Percentiles rank a stretch among this genome's conserved stretches.
phyloP scores from a whole-genome alignment of 371 early-diverging fungal species.

The Mortierella sp. region DNA sequence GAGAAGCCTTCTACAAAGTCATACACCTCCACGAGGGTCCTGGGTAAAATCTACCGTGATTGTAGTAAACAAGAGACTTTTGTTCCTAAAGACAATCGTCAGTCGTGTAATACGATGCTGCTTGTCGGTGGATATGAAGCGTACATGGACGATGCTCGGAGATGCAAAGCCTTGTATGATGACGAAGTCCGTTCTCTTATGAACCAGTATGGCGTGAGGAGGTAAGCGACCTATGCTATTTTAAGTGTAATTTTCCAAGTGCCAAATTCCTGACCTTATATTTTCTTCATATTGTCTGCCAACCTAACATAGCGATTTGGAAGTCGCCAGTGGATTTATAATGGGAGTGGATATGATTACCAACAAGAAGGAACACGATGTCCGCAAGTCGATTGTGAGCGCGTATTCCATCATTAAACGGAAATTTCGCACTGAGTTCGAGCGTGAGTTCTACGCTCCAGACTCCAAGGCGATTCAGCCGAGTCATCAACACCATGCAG shows the following conservation, averaged over 20 bases:
- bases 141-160: conserved; percentile 68
- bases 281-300: not conserved
- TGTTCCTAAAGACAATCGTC: conserved; percentile 36
- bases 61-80: conserved; percentile 26
- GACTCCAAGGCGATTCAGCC: conserved; percentile 27
- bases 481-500: conserved; percentile 35
- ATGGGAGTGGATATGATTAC: conserved; percentile 28
- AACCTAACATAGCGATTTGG: conserved; percentile 37
- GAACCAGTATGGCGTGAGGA: conserved; percentile 76
- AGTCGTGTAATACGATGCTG: conserved; percentile 62
- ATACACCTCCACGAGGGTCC: conserved; percentile 71
- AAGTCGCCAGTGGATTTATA: conserved; percentile 60
- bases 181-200: conserved; percentile 66
- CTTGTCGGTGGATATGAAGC: conserved; percentile 65
- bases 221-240: conserved; percentile 47
- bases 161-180: conserved; percentile 62
- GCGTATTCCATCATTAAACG: conserved; percentile 58
- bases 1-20: conserved; percentile 68
- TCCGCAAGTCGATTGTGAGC: conserved; percentile 61
- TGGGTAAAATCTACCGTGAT: conserved; percentile 76
- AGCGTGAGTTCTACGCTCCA: conserved; percentile 59
- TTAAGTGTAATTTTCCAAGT: not conserved
- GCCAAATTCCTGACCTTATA: not conserved
- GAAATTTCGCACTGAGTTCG: conserved; percentile 60
- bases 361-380: conserved; percentile 61